These are phyloP conservation scores for Ulota crispa DNA, from an alignment of 225 moss, liverwort and hornwort species.

Conservation along the genomic window DNA sequence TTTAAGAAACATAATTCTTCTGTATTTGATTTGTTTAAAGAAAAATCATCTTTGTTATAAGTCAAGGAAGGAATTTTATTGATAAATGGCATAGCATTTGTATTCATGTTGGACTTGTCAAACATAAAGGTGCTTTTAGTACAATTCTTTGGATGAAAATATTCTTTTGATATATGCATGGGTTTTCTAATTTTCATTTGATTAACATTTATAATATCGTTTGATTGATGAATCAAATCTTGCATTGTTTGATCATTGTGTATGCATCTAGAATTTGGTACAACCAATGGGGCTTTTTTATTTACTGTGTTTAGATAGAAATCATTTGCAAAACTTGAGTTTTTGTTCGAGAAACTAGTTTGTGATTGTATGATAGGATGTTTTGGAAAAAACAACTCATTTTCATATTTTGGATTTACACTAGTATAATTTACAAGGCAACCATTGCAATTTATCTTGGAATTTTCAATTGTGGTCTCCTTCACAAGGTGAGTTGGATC, in stretches of 20 bases:
- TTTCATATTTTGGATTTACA: background rate
- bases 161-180: background rate
- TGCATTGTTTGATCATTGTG: background rate
- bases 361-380: background rate
- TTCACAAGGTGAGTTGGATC: background rate
- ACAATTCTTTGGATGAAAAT: too few species aligned
- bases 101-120: background rate
- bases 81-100: background rate
- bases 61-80: background rate
- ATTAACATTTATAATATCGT: background rate
- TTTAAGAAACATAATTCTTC: background rate
- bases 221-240: background rate
- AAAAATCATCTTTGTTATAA: background rate
- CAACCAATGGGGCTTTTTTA: background rate
- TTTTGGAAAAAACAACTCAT: background rate
- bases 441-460: background rate
- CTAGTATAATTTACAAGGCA: background rate
- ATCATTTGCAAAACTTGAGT: background rate
- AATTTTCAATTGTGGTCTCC: background rate
- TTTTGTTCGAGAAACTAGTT: background rate
- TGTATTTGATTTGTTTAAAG: background rate
- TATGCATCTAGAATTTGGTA: background rate
- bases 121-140: too few species aligned
- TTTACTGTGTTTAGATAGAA: accelerated
- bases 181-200: background rate